Base-by-base conservation (phyloP, 2,329 filamentous ascomycete genomes). In the Colletotrichum truncatum region DNA sequence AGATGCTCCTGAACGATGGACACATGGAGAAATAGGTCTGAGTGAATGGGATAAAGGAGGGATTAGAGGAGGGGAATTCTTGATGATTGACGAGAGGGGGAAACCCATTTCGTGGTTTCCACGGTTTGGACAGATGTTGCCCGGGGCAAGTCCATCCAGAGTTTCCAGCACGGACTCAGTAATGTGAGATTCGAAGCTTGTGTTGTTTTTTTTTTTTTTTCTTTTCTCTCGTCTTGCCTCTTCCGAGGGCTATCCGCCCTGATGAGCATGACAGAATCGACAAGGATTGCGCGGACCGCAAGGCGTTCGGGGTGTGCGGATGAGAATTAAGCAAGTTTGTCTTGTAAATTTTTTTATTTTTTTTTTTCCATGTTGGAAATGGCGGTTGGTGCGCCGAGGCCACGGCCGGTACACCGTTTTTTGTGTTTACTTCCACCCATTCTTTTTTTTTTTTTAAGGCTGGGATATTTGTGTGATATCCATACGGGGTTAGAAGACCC, bases 1-100 rank as follows among this genome's bases (percentile, higher is more conserved):
- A 99, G 81, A 85, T 99, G 85, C 81, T 97, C 69, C 86, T 98
- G 71, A 98, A 98, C 76, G 93, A 97, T 73, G 94, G 93, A 6
- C 91, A 95, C 69, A 77, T 78, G 57, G 85, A 88, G 75, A 82
- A 82, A 62, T 77, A 70, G 64, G 60, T 4, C 12, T 26, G 18
- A 53, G 28, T 16, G 18, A 34, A 36, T 7, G 32, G 10, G 6
- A n/a, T 45, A n/a, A n/a, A n/a, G n/a, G n/a, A n/a, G n/a, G n/a
- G n/a, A n/a, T n/a, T n/a, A n/a, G n/a, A n/a, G 14, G 46, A 12
- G 45, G 53, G 28, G 2, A 2, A 14, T 14, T 2, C 21, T 25
- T 51, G 14, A 57, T 16, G 51, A 64, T 21, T 56, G n/a, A 63
- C 45, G 45, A 58, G 52, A 26, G 23, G 55, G 16, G 36, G 21